These are phyloP conservation scores for Saccharomycopsis olivae DNA, from an alignment of 805 yeast species.

Conservation along the genomic window DNA sequence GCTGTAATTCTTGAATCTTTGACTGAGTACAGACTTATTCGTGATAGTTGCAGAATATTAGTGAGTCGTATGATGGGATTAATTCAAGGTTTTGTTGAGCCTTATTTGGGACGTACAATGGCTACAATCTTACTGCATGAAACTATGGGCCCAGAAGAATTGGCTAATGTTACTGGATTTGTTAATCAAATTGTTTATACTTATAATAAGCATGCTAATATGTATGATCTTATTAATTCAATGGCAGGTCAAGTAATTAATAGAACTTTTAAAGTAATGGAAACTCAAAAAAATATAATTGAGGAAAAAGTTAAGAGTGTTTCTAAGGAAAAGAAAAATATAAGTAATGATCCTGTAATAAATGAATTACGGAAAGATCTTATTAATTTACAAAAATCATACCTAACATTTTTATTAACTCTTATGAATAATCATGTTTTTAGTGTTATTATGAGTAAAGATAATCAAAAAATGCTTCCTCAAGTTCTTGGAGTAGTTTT, in stretches of 20 bases:
- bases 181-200: conserved; percentile 80
- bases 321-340: conserved; percentile 7
- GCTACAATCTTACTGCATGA: conserved; percentile 50
- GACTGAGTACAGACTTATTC: conserved; percentile 50
- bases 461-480: conserved; percentile 39
- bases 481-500: conserved; percentile 51
- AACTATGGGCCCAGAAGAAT: conserved; percentile 50
- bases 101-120: conserved; percentile 58
- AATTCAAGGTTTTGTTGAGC: conserved; percentile 38
- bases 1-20: conserved; percentile 74
- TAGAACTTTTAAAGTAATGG: conserved; percentile 46
- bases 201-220: conserved; percentile 52
- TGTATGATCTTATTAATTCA: conserved; percentile 65
- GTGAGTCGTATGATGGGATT: conserved; percentile 80
- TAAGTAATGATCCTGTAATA: background rate
- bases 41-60: conserved; percentile 82
- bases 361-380: conserved; percentile 3
- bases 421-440: conserved; percentile 70
- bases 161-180: conserved; percentile 75
- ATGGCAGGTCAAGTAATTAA: conserved; percentile 64
- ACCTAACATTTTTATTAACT: conserved; percentile 57
- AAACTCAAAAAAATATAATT: conserved; percentile 28
- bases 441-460: conserved; percentile 61
- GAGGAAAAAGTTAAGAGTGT: conserved; percentile 20
- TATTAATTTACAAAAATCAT: conserved; percentile 50